These are phyloP conservation scores for Salix koriyanagi DNA, from an alignment of 345 rosid species.

Conservation along the genomic window DNA sequence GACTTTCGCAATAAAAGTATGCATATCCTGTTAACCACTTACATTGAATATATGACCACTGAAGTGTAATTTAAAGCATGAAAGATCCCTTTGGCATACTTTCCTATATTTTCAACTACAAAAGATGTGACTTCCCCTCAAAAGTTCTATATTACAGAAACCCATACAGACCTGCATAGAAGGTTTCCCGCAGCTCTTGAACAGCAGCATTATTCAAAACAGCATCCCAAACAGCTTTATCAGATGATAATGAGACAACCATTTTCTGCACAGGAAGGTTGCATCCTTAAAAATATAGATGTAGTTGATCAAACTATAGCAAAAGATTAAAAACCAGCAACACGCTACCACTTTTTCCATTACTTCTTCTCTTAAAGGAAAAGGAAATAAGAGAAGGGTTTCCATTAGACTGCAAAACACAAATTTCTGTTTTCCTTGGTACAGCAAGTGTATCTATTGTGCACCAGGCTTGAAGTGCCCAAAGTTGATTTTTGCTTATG, in stretches of 20 bases:
- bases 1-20: not conserved
- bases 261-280: conserved; percentile 47
- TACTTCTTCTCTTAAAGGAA: not conserved
- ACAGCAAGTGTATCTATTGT: not conserved
- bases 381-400: not conserved
- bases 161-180: conserved; percentile 42
- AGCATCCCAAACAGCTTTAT: conserved; percentile 83
- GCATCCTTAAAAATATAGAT: not conserved
- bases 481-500: not conserved
- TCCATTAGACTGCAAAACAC: not conserved
- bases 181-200: conserved; percentile 58
- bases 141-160: not conserved
- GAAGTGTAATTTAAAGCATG: not conserved
- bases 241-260: conserved; percentile 80
- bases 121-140: not conserved
- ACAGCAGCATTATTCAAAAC: conserved; percentile 75
- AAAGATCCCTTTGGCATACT: not conserved
- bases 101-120: not conserved
- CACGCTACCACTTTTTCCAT: not conserved
- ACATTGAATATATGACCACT: not conserved
- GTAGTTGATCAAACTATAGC: not conserved
- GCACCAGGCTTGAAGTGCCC: not conserved
- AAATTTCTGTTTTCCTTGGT: not conserved
- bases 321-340: not conserved
- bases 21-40: not conserved